Evolutionary conservation across 2,329 filamentous ascomycete species (phyloP).

Genomic region (Aspergillus sojae): DNA sequence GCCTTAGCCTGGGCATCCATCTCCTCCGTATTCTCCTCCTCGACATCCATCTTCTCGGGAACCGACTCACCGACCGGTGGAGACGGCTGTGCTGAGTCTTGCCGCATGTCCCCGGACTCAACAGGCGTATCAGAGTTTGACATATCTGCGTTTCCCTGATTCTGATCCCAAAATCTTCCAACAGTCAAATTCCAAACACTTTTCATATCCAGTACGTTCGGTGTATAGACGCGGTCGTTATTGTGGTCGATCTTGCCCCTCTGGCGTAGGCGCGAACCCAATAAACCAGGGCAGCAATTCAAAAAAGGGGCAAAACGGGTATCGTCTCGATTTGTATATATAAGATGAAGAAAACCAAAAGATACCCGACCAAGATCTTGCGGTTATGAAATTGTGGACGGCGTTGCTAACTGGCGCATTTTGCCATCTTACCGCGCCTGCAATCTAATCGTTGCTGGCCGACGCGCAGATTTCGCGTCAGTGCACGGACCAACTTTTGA

Average conservation of each 20-base stretch:
- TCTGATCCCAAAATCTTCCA: neutral
- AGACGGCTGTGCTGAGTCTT: conserved; percentile 35
- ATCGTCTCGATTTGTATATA: no score
- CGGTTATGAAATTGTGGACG: neutral
- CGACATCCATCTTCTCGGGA: conserved; percentile 15
- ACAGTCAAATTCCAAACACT: neutral
- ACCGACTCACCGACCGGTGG: conserved; percentile 27
- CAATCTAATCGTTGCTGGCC: neutral
- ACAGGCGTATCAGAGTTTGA: conserved; percentile 29
- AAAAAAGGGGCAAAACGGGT: no score
- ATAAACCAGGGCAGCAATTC: neutral
- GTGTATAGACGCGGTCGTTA: neutral
- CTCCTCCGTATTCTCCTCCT: conserved; percentile 37
- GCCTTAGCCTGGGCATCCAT: conserved; percentile 49
- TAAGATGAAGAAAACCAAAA: neutral
- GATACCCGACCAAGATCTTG: neutral
- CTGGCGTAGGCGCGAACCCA: neutral
- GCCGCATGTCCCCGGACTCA: conserved; percentile 27
- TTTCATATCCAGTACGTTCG: conserved; percentile 2
- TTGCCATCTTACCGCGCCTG: conserved; percentile 1
- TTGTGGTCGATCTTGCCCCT: neutral
- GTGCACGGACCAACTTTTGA: conserved; percentile 37
- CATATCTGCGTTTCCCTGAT: conserved; percentile 21
- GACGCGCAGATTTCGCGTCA: conserved; percentile 37
- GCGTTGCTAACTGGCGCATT: neutral